These are phyloP conservation scores for Coffea eugenioides DNA, from an alignment of 257 asterid species.

Conservation along the genomic window DNA sequence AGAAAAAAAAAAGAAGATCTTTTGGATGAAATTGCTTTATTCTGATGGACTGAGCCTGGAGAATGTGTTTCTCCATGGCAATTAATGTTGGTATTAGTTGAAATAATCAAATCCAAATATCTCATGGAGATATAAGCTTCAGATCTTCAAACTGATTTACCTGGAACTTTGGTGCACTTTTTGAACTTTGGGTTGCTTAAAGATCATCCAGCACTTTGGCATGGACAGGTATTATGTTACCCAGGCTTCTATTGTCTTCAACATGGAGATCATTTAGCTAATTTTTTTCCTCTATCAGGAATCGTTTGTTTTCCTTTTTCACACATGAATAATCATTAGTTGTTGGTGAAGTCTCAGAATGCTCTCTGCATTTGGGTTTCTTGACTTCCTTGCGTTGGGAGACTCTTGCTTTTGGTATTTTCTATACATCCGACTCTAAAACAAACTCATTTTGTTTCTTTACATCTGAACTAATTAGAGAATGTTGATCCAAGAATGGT, in stretches of 20 bases:
- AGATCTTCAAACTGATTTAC: background rate
- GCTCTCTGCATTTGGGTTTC: background rate
- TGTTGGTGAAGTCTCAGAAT: background rate
- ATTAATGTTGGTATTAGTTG: background rate
- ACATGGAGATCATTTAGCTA: background rate
- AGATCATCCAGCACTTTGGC: background rate
- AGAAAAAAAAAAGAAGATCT: conserved; percentile 13
- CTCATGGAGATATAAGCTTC: background rate
- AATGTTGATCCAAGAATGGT: background rate
- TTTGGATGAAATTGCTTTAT: background rate
- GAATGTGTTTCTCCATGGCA: background rate
- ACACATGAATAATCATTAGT: background rate
- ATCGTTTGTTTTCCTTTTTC: background rate
- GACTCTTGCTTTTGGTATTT: background rate
- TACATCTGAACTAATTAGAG: background rate
- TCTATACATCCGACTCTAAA: background rate
- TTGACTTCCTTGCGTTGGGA: background rate
- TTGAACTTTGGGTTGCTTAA: too few species aligned
- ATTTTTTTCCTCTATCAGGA: background rate
- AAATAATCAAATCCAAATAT: background rate
- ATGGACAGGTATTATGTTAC: background rate
- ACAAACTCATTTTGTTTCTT: background rate
- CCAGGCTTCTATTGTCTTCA: background rate
- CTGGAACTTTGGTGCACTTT: too few species aligned
- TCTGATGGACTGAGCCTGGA: background rate